A percentile compares a stretch with the other conserved stretches of the same genome.
phyloP scores from a whole-genome alignment of 1,284 basidiomycete species.

The Takashimella koratensis region DNA sequence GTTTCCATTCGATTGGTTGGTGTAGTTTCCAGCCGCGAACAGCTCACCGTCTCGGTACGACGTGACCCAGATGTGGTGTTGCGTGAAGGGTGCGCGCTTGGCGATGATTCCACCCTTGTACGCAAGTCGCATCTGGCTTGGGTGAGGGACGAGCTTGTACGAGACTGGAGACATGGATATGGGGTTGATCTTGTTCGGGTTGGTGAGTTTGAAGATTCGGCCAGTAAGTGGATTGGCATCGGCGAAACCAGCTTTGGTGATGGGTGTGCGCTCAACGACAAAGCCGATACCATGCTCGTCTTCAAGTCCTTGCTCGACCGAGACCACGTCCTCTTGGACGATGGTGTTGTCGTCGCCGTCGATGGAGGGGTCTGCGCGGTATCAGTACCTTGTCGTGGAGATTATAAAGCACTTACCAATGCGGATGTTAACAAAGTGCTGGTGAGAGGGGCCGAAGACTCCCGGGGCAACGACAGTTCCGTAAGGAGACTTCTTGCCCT shows the following conservation, averaged over 20 bases:
- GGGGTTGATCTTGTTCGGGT: constrained; percentile 15
- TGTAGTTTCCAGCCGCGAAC: constrained; percentile 12
- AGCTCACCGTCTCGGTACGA: constrained; percentile 12
- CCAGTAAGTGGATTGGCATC: constrained; percentile 10
- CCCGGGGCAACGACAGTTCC: constrained; percentile 11
- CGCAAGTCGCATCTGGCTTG: constrained; percentile 10
- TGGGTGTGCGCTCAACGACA: constrained; percentile 3
- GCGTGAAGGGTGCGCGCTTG: constrained; percentile 9
- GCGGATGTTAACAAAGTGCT: constrained; percentile 13
- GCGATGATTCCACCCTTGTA: constrained; percentile 2
- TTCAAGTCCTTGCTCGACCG: not conserved
- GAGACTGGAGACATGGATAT: constrained; percentile 9
- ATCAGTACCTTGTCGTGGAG: too few relatives aligned
- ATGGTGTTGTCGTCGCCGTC: constrained; percentile 16
- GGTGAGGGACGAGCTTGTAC: constrained; percentile 17
- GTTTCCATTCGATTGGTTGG: constrained; percentile 14
- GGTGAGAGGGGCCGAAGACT: constrained; percentile 14
- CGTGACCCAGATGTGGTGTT: constrained; percentile 15
- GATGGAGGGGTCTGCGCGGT: constrained; percentile 16
- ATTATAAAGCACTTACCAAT: constrained; percentile 3
- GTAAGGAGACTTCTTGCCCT: constrained; percentile 8
- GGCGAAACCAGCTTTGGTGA: constrained; percentile 10
- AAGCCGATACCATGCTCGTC: constrained; percentile 11
- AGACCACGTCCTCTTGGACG: constrained; percentile 13
- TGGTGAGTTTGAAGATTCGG: constrained; percentile 13